phyloP scores from a whole-genome alignment of 768 basidiomycete species.

The Psilocybe azurescens region DNA sequence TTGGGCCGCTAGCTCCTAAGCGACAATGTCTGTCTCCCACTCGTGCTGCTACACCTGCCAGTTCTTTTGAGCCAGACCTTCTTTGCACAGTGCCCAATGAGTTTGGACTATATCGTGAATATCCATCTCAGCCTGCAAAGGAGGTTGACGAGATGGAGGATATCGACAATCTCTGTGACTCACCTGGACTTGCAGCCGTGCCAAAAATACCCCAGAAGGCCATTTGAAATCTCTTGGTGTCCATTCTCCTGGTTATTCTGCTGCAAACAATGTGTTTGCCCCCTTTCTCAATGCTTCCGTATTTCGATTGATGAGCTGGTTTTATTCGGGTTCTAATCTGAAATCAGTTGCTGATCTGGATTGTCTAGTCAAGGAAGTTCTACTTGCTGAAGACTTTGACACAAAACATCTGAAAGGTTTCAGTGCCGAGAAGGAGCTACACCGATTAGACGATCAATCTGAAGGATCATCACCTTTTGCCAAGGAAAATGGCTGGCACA shows the following conservation, averaged over 20 bases:
- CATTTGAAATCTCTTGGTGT: too few species aligned
- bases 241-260: neutral
- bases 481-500: slow-evolving; percentile 26
- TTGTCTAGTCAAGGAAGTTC: slow-evolving; percentile 28
- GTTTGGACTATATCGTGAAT: neutral
- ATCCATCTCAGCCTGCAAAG: neutral
- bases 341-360: slow-evolving; percentile 27
- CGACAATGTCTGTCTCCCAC: too few species aligned
- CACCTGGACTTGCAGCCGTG: neutral
- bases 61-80: too few species aligned
- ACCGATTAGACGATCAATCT: neutral
- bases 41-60: too few species aligned
- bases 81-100: neutral
- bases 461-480: slow-evolving; percentile 17
- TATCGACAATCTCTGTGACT: neutral
- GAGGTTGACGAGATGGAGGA: neutral
- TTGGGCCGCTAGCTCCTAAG: too few species aligned
- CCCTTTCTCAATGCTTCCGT: slow-evolving; percentile 31
- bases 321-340: slow-evolving; percentile 28
- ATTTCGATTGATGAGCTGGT: slow-evolving; percentile 35
- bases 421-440: neutral
- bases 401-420: neutral
- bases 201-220: too few species aligned
- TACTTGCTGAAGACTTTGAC: slow-evolving; percentile 23
- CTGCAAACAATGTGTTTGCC: slow-evolving; percentile 8